A percentile compares a stretch with the other conserved stretches of the same genome.
These are phyloP conservation scores for Aspergillus diversus DNA, from an alignment of 495 filamentous ascomycete species.

Conservation along the genomic window DNA sequence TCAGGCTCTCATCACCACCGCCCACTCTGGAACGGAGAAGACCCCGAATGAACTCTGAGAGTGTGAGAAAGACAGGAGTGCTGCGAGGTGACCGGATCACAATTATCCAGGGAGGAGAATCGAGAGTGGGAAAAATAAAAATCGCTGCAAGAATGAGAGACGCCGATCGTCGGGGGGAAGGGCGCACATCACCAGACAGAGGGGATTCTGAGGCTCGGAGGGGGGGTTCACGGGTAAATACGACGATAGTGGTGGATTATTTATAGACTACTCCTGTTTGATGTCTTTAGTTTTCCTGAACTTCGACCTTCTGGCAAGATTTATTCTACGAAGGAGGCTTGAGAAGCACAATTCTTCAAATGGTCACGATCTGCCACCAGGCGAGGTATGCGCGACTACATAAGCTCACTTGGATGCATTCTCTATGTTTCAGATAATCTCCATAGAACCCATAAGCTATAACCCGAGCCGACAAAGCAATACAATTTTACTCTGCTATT, in stretches of 20 bases:
- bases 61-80: slow-evolving; percentile 23
- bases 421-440: too few relatives aligned
- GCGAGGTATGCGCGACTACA: too few relatives aligned
- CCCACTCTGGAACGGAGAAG: slow-evolving; percentile 17
- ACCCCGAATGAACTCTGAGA: slow-evolving; percentile 16
- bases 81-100: background rate
- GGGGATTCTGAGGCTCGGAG: background rate
- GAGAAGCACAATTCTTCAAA: background rate
- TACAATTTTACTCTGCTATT: too few relatives aligned
- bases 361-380: too few relatives aligned
- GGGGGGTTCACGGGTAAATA: slow-evolving; percentile 6
- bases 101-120: background rate
- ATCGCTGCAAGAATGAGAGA: slow-evolving; percentile 13
- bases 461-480: too few relatives aligned
- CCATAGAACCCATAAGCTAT: too few relatives aligned
- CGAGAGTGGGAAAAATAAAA: slow-evolving; percentile 1
- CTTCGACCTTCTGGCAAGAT: too few relatives aligned
- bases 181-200: slow-evolving; percentile 6
- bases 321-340: background rate
- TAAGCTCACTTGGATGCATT: too few relatives aligned
- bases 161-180: slow-evolving; percentile 17
- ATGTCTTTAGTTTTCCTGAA: too few relatives aligned
- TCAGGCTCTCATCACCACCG: slow-evolving; percentile 6
- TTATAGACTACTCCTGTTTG: too few relatives aligned
- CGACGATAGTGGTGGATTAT: background rate